Percentiles rank a stretch among this genome's conserved stretches.
phyloP scores from a whole-genome alignment of 352 stramenopile genomes.

The Hyaloperonospora brassicae region DNA sequence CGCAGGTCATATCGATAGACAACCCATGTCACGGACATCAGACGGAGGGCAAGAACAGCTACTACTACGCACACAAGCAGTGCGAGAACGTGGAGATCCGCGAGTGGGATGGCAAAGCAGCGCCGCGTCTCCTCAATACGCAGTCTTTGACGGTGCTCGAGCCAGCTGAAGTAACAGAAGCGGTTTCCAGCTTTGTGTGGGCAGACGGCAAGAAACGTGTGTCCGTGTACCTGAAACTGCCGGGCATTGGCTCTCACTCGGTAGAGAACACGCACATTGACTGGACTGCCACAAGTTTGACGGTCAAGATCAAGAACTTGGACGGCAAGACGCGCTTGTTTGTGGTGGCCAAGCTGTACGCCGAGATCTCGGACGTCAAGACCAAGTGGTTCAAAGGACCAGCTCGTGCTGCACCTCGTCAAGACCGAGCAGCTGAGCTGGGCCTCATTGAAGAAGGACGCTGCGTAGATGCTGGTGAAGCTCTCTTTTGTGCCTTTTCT shows the following conservation, averaged over 20 bases:
- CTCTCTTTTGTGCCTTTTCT: too few relatives aligned
- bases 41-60: constrained; percentile 75
- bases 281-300: constrained; percentile 50
- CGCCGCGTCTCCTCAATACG: constrained; percentile 63
- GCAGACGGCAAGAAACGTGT: constrained; percentile 73
- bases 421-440: constrained; percentile 77
- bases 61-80: constrained; percentile 86
- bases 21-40: too few relatives aligned
- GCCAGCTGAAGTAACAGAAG: constrained; percentile 33
- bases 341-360: constrained; percentile 58
- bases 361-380: constrained; percentile 73
- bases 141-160: constrained; percentile 23
- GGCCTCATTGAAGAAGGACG: constrained; percentile 80
- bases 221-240: constrained; percentile 67
- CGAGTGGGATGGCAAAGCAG: constrained; percentile 74
- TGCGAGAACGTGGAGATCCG: constrained; percentile 70
- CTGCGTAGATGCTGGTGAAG: not conserved
- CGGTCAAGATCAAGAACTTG: constrained; percentile 53
- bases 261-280: constrained; percentile 62
- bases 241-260: constrained; percentile 46
- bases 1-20: too few relatives aligned
- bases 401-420: constrained; percentile 66
- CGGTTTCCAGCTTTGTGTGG: constrained; percentile 78
- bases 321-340: constrained; percentile 69
- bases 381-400: constrained; percentile 74